Base-by-base conservation (phyloP, 352 stramenopile species). In the Globisporangium okanoganense region DNA sequence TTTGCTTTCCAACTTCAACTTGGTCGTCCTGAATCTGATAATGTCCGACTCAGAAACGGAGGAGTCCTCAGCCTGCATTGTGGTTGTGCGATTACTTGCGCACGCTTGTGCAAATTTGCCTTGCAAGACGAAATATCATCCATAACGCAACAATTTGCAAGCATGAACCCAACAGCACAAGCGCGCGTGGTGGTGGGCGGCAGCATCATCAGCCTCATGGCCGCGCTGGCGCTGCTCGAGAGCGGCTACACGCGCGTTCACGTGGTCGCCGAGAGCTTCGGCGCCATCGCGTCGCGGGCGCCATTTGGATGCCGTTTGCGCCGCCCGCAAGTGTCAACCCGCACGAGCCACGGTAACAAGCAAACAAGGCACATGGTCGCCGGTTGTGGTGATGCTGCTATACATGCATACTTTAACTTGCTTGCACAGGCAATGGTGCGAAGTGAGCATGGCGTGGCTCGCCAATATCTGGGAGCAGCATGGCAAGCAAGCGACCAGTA, bases 231-330 rank as follows among this genome's bases (percentile, higher is more conserved):
- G 43, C 74, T 91, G 58, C 69, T 89, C 47, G 68, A 87, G 65
- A 66, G 47, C 29, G 82, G 79, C 12, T 87, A 78, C 66, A 35
- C 1, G 2, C 27, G 61, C 45, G 79, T 91, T 44, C 68, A 59
- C 43, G 50, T 91, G n/a, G 66, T 87, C 3, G 79, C 78, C 20
- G 71, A 65, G 16, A 61, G 57, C 45, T 88, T 85, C 51, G 79
- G 88, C n/a, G 72, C 58, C 45, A 80, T 73, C 51, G 82, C 58
- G 70, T 87, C 7, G 82, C 82, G 10, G 81, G 81, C n/a, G 81
- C 78, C 5, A 73, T 90, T 33, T 90, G 79, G 81, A 85, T 87
- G 72, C 81, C 81, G 1, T 90, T 90, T 58, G 80, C 79, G 45
- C 58, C 88, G 29, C 75, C 76, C 0, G 44, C 67, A 12, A 63